These are phyloP conservation scores for Rutstroemia sp. DNA, from an alignment of 2,329 filamentous ascomycete species.

Conservation along the genomic window DNA sequence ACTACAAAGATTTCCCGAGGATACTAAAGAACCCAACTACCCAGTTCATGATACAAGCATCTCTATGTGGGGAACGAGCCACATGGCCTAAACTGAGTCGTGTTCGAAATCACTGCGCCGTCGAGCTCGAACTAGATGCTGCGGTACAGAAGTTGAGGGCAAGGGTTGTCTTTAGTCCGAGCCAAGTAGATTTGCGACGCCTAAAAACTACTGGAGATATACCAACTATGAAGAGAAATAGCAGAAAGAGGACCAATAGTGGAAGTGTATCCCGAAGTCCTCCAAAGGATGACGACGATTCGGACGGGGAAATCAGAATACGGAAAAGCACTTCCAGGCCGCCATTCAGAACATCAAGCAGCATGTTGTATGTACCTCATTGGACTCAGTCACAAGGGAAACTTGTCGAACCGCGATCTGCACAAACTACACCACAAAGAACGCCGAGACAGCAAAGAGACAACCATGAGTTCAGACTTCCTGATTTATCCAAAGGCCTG, in stretches of 20 bases:
- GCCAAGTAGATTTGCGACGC: slow-evolving; percentile 27
- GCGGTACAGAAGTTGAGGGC: slow-evolving; percentile 64
- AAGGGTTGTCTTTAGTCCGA: slow-evolving; percentile 40
- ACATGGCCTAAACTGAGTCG: slow-evolving; percentile 88
- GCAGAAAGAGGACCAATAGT: slow-evolving; percentile 21
- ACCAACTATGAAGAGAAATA: slow-evolving; percentile 8
- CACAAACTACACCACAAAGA: slow-evolving; percentile 13
- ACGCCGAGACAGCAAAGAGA: slow-evolving; percentile 10
- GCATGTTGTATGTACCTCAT: slow-evolving; percentile 14
- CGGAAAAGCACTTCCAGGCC: slow-evolving; percentile 16
- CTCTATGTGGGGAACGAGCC: slow-evolving; percentile 71
- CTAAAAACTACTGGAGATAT: slow-evolving; percentile 16
- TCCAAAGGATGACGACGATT: slow-evolving; percentile 8
- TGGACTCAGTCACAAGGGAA: slow-evolving; percentile 10
- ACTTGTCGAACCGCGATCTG: slow-evolving; percentile 10
- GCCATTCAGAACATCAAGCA: slow-evolving; percentile 16
- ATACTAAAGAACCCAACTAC: slow-evolving; percentile 78
- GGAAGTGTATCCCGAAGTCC: slow-evolving; percentile 10
- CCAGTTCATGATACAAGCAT: slow-evolving; percentile 78
- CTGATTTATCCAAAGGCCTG: slow-evolving; percentile 2
- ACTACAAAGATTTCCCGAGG: slow-evolving; percentile 63
- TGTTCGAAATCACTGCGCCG: slow-evolving; percentile 79
- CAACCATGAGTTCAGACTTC: slow-evolving; percentile 13
- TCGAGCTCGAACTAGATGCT: slow-evolving; percentile 76
- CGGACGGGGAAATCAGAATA: background rate